A percentile compares a stretch with the other conserved stretches of the same genome.
These are phyloP conservation scores for Marvania coccoides DNA, from an alignment of 139 green algal species.

Conservation along the genomic window DNA sequence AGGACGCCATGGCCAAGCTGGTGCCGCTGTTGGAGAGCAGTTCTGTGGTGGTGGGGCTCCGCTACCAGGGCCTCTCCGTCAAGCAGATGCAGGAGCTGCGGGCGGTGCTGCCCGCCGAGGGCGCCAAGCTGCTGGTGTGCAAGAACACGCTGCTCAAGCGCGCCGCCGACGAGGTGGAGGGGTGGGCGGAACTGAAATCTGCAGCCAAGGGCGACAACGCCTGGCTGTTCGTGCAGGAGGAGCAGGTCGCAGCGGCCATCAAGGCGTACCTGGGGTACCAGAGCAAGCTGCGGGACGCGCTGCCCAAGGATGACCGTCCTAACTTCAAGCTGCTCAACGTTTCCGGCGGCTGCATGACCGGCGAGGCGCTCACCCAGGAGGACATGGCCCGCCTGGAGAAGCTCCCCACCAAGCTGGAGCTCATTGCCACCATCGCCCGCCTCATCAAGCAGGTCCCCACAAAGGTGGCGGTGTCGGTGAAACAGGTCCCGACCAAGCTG, in stretches of 20 bases:
- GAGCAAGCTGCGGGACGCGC: constrained; percentile 41
- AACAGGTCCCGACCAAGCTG: constrained; percentile 64
- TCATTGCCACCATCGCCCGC: constrained; percentile 68
- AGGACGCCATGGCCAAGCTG: constrained; percentile 57
- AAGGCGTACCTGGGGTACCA: constrained; percentile 73
- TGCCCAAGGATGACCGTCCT: constrained; percentile 37
- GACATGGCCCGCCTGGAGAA: constrained; percentile 72
- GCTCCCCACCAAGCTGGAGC: constrained; percentile 80
- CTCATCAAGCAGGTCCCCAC: constrained; percentile 78
- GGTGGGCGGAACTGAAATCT: constrained; percentile 42
- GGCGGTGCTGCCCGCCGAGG: constrained; percentile 50
- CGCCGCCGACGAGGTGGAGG: constrained; percentile 52
- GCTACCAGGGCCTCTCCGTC: constrained; percentile 69
- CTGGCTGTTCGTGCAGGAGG: constrained; percentile 83
- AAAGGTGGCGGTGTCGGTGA: constrained; percentile 63
- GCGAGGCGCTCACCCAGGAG: constrained; percentile 16
- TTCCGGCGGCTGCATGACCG: constrained; percentile 22
- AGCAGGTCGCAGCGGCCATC: constrained; percentile 54
- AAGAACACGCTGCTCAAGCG: constrained; percentile 83
- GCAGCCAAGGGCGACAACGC: constrained; percentile 68
- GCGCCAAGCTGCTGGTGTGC: constrained; percentile 52
- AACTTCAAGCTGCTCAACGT: constrained; percentile 31
- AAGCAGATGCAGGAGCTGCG: constrained; percentile 68
- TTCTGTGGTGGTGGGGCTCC: constrained; percentile 70
- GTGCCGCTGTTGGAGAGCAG: constrained; percentile 60